These are phyloP conservation scores for Gaultheria prostrata DNA, from an alignment of 148 eudicot species.

Conservation along the genomic window DNA sequence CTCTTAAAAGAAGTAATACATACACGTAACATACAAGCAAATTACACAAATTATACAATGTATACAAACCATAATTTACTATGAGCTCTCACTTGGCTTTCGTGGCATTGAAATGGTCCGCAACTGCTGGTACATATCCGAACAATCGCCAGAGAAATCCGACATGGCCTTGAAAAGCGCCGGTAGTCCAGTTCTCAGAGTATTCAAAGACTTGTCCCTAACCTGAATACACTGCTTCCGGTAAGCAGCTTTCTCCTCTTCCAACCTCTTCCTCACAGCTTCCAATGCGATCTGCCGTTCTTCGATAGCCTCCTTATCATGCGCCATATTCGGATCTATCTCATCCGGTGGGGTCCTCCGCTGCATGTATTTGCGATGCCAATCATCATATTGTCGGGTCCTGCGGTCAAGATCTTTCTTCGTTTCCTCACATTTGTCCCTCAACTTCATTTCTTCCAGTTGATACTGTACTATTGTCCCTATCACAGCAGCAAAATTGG, in stretches of 20 bases:
- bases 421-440: conserved; percentile 62
- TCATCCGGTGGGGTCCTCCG: conserved; percentile 50
- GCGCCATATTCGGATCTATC: conserved; percentile 38
- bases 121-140: conserved; percentile 60
- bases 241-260: conserved; percentile 60
- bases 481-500: conserved; percentile 59
- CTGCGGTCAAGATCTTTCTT: conserved; percentile 52
- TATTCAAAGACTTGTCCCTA: conserved; percentile 68
- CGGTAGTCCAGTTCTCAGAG: conserved; percentile 63
- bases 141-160: conserved; percentile 55
- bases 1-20: neutral
- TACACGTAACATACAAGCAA: neutral
- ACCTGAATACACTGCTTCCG: conserved; percentile 61
- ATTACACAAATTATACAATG: neutral
- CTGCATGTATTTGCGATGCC: conserved; percentile 61
- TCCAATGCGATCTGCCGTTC: conserved; percentile 47
- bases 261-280: conserved; percentile 53
- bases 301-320: conserved; percentile 43
- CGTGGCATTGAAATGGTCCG: conserved; percentile 35
- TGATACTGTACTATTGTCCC: conserved; percentile 65
- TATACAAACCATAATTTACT: neutral
- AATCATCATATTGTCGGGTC: conserved; percentile 57
- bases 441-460: conserved; percentile 60
- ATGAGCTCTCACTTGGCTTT: conserved; percentile 31
- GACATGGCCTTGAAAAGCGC: conserved; percentile 67